These are phyloP conservation scores for Poteriospumella lacustris DNA, from an alignment of 108 stramenopile species.

Conservation along the genomic window DNA sequence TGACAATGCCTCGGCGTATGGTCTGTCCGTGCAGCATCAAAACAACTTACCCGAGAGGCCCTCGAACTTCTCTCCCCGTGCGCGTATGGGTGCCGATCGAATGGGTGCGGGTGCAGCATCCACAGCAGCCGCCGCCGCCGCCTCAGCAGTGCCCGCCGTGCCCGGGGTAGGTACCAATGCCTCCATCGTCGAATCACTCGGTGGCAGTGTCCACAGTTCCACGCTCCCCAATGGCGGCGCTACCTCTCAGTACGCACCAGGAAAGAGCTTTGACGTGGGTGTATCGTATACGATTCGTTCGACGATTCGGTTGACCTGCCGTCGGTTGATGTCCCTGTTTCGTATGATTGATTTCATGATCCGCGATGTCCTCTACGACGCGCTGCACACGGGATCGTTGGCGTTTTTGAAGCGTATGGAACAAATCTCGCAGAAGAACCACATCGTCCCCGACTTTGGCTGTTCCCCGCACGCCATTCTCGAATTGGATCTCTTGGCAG, in stretches of 20 bases:
- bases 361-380: constrained; percentile 12
- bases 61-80: not conserved
- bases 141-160: not conserved
- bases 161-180: not conserved
- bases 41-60: no score
- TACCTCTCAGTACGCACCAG: not conserved
- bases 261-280: not conserved
- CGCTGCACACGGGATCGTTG: not conserved
- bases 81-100: not conserved
- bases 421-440: no score
- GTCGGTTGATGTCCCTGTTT: not conserved
- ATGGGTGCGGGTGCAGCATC: not conserved
- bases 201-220: not conserved
- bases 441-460: no score
- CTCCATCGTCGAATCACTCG: not conserved
- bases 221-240: not conserved
- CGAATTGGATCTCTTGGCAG: no score
- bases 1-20: not conserved
- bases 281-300: not conserved
- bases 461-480: no score
- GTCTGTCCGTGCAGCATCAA: not conserved
- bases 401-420: not conserved
- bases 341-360: constrained; percentile 28
- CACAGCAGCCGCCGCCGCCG: not conserved
- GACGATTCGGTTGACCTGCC: not conserved